Percentiles rank a stretch among this genome's conserved stretches.
These are phyloP conservation scores for Podaxis sp. DNA, from an alignment of 768 basidiomycete genomes.

Conservation along the genomic window DNA sequence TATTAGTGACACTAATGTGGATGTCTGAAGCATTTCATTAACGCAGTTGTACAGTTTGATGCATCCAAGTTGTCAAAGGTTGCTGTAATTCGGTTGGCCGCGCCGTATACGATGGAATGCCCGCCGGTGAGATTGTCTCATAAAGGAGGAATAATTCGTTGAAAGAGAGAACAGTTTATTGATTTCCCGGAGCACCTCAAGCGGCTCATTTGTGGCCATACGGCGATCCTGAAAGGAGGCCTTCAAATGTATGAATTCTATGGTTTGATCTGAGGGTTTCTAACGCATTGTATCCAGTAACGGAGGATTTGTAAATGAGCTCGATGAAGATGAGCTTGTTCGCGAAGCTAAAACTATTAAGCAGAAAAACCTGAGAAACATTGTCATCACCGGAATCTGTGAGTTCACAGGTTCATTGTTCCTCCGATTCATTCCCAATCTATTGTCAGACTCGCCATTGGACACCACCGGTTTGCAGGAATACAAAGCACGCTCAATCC, in stretches of 20 bases:
- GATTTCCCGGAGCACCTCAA: conserved; percentile 33
- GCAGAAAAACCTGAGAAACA: conserved; percentile 28
- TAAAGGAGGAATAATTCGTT: conserved; percentile 24
- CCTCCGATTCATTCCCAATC: neutral
- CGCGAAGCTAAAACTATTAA: conserved; percentile 38
- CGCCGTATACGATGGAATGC: conserved; percentile 55
- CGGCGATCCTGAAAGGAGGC: conserved; percentile 35
- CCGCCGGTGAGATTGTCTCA: conserved; percentile 51
- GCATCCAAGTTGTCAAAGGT: conserved; percentile 53
- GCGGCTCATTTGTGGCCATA: conserved; percentile 30
- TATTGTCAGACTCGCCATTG: conserved; percentile 29
- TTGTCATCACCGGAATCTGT: conserved; percentile 34
- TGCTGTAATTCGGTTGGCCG: conserved; percentile 63
- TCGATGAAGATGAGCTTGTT: conserved; percentile 45
- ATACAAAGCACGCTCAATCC: conserved; percentile 30
- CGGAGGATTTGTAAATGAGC: conserved; percentile 30
- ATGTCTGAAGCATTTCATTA: conserved; percentile 45
- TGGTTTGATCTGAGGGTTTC: neutral
- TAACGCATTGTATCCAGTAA: conserved; percentile 21
- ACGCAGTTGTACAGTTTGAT: conserved; percentile 61
- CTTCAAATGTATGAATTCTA: conserved; percentile 43
- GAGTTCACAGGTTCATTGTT: neutral
- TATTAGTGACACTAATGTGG: neutral
- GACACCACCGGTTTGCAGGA: conserved; percentile 32
- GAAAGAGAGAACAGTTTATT: conserved; percentile 32